These are phyloP conservation scores for Styphnolobium japonicum DNA, from an alignment of 306 rosid species.

Conservation along the genomic window DNA sequence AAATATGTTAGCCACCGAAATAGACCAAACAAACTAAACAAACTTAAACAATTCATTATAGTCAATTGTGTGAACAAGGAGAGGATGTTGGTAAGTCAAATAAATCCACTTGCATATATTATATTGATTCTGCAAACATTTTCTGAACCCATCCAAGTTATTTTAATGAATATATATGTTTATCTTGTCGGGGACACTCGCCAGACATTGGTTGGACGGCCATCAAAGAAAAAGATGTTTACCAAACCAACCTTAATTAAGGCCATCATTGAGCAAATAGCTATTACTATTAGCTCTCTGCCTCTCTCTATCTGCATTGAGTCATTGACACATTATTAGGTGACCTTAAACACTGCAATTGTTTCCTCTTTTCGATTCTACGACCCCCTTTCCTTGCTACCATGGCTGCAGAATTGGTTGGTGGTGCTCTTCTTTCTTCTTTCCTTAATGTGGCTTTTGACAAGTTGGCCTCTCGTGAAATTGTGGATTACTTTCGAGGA, in stretches of 20 bases:
- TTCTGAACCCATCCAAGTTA: too few relatives aligned
- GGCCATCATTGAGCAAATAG: neutral
- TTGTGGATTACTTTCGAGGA: neutral
- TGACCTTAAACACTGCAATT: neutral
- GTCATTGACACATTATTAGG: neutral
- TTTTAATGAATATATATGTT: too few relatives aligned
- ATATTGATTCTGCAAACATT: too few relatives aligned
- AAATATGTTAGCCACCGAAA: too few relatives aligned
- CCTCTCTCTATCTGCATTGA: neutral
- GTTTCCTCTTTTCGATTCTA: neutral
- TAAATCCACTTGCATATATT: too few relatives aligned
- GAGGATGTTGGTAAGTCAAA: too few relatives aligned
- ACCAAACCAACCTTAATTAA: neutral
- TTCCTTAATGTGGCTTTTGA: conserved; percentile 21
- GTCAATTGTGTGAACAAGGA: too few relatives aligned
- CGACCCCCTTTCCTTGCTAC: neutral
- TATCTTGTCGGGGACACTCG: too few relatives aligned
- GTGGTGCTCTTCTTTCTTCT: conserved; percentile 27
- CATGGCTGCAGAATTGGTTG: conserved; percentile 20
- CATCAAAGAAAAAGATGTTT: neutral
- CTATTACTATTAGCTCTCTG: neutral
- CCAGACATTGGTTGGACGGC: neutral
- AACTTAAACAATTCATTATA: too few relatives aligned
- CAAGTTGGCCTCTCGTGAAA: neutral
- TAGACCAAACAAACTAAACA: too few relatives aligned